phyloP scores from a whole-genome alignment of 2,329 filamentous ascomycete species.

The Trichophyton simii region DNA sequence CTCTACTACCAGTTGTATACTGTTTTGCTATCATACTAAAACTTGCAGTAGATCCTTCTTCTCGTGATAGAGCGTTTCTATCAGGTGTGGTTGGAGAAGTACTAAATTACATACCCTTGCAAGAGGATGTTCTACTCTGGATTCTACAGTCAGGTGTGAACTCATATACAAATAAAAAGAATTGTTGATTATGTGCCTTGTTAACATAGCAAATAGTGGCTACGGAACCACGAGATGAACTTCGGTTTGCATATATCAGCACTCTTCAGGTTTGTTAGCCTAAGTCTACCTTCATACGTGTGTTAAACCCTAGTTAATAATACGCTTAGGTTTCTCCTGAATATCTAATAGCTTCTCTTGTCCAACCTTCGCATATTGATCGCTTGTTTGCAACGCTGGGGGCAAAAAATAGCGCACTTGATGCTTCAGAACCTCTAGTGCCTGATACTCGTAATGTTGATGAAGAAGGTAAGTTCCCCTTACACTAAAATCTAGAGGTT shows the following conservation, averaged over 20 bases:
- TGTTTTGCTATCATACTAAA: constrained; percentile 5
- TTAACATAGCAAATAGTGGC: constrained; percentile 29
- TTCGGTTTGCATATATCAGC: constrained; percentile 50
- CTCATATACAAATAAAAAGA: neutral
- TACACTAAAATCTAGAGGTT: too few relatives aligned
- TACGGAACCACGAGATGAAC: constrained; percentile 41
- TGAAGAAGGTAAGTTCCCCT: neutral
- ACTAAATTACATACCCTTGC: constrained; percentile 37
- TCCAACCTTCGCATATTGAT: constrained; percentile 32
- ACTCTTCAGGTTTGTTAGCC: constrained; percentile 34
- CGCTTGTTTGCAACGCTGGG: constrained; percentile 49
- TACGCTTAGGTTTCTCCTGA: constrained; percentile 18
- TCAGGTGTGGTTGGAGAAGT: constrained; percentile 51
- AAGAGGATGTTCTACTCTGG: constrained; percentile 56
- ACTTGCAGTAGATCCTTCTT: constrained; percentile 29
- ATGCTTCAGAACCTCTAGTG: constrained; percentile 5
- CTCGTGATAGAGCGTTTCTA: constrained; percentile 47
- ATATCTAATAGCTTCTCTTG: constrained; percentile 22
- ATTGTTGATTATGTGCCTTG: neutral
- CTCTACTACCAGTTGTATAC: neutral
- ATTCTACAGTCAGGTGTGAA: constrained; percentile 33
- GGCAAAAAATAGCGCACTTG: constrained; percentile 38
- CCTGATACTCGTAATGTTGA: neutral
- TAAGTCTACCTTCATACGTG: neutral
- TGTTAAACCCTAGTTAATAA: constrained; percentile 10